Percentiles rank a stretch among this genome's conserved stretches.
phyloP scores from a whole-genome alignment of 352 stramenopile genomes.

The Phytopythium delawarense region DNA sequence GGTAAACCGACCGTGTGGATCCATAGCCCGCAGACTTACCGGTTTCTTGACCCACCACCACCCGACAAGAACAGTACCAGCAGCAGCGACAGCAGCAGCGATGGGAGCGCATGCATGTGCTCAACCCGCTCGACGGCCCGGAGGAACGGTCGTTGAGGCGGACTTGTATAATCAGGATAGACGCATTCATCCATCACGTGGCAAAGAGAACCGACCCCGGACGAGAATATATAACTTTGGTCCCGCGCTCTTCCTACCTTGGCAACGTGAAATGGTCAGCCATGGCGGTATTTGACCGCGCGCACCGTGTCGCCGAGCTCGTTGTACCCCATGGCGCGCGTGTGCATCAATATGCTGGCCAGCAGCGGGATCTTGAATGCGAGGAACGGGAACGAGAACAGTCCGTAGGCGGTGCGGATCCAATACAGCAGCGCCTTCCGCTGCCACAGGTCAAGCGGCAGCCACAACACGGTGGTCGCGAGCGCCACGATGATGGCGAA shows the following conservation, averaged over 20 bases:
- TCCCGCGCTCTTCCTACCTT: slow-evolving; percentile 9
- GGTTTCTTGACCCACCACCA: background rate
- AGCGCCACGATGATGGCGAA: slow-evolving; percentile 73
- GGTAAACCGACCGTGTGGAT: background rate
- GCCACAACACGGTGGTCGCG: slow-evolving; percentile 49
- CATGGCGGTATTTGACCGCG: slow-evolving; percentile 34
- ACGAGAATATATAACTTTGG: slow-evolving; percentile 9
- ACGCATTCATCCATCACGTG: background rate
- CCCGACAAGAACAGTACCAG: background rate
- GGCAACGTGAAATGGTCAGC: slow-evolving; percentile 5
- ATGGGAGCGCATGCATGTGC: background rate
- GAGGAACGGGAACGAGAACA: slow-evolving; percentile 86
- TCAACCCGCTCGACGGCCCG: background rate
- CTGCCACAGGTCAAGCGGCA: slow-evolving; percentile 75
- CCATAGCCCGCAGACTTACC: background rate
- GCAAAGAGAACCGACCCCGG: slow-evolving; percentile 1
- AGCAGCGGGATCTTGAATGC: slow-evolving; percentile 86
- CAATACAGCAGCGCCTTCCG: slow-evolving; percentile 83
- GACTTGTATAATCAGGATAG: slow-evolving; percentile 7
- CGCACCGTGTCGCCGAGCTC: slow-evolving; percentile 65
- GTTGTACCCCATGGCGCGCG: slow-evolving; percentile 84
- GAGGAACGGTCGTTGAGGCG: background rate
- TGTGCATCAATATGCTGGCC: slow-evolving; percentile 81
- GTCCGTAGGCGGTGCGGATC: slow-evolving; percentile 80
- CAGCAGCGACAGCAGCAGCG: background rate